Conservation (phyloP, 768 basidiomycete genomes). For the Lactarius sp. region DNA sequence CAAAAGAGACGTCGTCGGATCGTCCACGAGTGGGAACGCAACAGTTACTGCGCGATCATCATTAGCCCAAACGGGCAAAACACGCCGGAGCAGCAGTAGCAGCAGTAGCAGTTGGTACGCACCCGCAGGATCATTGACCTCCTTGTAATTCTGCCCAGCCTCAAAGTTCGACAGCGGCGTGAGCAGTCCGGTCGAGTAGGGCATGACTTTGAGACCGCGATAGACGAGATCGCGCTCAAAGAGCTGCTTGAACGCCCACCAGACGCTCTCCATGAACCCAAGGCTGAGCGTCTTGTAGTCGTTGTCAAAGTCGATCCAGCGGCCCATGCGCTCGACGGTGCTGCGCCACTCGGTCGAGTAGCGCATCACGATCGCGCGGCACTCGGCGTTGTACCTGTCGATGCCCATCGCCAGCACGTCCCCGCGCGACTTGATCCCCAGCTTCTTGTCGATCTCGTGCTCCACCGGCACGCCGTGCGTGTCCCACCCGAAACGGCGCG, state of each 20-base stretch:
- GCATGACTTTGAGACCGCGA: conserved; percentile 92
- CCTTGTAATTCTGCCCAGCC: conserved; percentile 86
- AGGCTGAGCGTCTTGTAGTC: conserved; percentile 97
- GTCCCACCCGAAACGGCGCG: conserved; percentile 97
- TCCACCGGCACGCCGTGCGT: conserved; percentile 98
- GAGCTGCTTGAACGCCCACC: conserved; percentile 98
- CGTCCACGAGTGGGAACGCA: conserved; percentile 88
- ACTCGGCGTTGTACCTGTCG: conserved; percentile 95
- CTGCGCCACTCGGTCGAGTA: conserved; percentile 91
- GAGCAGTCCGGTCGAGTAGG: conserved; percentile 93
- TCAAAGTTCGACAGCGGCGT: conserved; percentile 98
- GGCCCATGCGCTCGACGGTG: conserved; percentile 96
- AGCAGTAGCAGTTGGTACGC: conserved; percentile 31
- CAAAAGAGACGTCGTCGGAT: conserved; percentile 81
- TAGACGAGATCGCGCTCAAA: conserved; percentile 92
- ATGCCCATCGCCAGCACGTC: conserved; percentile 96
- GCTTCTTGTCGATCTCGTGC: conserved; percentile 97
- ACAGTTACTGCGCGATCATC: conserved; percentile 64
- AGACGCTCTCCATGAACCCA: conserved; percentile 95
- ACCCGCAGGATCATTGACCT: conserved; percentile 92
- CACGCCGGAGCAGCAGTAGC: background rate
- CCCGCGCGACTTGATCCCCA: conserved; percentile 86
- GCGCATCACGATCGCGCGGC: conserved; percentile 94
- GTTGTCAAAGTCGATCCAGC: conserved; percentile 99
- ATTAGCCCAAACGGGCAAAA: background rate